A percentile compares a stretch with the other conserved stretches of the same genome.
These are phyloP conservation scores for Dictyostelium firmibasis DNA, from an alignment of 78 protist species.

Conservation along the genomic window DNA sequence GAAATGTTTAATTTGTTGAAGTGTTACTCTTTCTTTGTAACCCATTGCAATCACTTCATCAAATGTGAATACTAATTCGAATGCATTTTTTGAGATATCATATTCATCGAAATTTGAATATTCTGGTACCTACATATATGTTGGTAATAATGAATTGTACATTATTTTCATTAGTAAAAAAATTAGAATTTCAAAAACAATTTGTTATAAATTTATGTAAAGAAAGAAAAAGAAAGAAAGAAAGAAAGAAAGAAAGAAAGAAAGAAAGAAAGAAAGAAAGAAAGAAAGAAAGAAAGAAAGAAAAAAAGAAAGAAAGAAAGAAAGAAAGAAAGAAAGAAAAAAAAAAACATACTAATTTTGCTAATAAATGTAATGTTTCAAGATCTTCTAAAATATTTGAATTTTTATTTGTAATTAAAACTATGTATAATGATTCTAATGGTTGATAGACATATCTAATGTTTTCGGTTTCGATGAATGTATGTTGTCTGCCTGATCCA, in stretches of 20 bases:
- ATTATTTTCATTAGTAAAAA: no score
- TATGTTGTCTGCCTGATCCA: constrained; percentile 92
- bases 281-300: no score
- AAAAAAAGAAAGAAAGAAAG: no score
- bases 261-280: no score
- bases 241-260: no score
- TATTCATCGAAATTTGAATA: constrained; percentile 80
- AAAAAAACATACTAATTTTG: constrained; percentile 67
- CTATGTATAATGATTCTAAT: constrained; percentile 90
- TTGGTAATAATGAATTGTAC: no score
- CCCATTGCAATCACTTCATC: constrained; percentile 93
- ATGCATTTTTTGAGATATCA: constrained; percentile 80
- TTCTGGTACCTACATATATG: constrained; percentile 91
- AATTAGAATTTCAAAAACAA: no score
- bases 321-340: neutral
- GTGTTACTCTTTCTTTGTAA: constrained; percentile 84
- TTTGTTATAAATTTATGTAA: no score
- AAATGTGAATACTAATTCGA: constrained; percentile 94
- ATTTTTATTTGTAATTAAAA: constrained; percentile 94
- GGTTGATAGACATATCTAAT: constrained; percentile 98
- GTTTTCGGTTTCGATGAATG: constrained; percentile 95
- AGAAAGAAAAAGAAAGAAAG: no score
- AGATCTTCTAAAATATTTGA: constrained; percentile 97
- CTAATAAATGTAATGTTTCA: constrained; percentile 92
- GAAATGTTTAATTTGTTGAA: constrained; percentile 85